A percentile compares a stretch with the other conserved stretches of the same genome.
These are phyloP conservation scores for Wallacemonas sp. DNA, from an alignment of 208 protist genomes.

Conservation along the genomic window DNA sequence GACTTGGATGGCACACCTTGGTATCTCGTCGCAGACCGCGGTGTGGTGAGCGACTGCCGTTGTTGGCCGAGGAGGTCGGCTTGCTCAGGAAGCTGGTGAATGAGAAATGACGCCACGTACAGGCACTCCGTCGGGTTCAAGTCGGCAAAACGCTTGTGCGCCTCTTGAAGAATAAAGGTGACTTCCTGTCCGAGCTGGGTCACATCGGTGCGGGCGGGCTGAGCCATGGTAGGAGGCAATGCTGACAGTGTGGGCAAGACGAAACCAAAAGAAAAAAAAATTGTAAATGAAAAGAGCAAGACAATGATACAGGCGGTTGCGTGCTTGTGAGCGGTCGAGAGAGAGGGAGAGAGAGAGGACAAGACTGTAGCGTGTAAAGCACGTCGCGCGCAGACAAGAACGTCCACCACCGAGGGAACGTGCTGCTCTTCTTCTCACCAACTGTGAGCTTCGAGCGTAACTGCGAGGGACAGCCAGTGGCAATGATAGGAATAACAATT, in stretches of 20 bases:
- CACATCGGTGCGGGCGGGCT: background rate
- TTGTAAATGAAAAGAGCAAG: background rate
- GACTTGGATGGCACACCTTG: no score
- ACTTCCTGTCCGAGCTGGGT: conserved; percentile 7
- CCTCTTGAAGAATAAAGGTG: conserved; percentile 7
- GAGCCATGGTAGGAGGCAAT: background rate
- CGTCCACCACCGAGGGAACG: no score
- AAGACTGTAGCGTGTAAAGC: no score
- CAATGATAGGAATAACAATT: no score
- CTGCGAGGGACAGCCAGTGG: no score
- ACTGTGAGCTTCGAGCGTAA: no score
- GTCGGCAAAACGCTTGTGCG: conserved; percentile 9
- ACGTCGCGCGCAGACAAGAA: no score
- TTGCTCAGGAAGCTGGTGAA: conserved; percentile 2
- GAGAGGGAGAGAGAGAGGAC: background rate
- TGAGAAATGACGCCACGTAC: conserved; percentile 1
- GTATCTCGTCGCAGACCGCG: background rate
- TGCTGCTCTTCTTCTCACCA: no score
- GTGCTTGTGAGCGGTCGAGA: background rate
- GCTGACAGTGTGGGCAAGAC: no score
- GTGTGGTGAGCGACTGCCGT: background rate
- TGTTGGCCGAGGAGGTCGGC: background rate
- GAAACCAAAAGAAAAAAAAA: conserved; percentile 9
- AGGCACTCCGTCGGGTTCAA: conserved; percentile 4
- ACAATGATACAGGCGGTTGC: background rate